A percentile compares a stretch with the other conserved stretches of the same genome.
Conservation (phyloP, 2,329 filamentous ascomycete species). For the Beauveria caledonica region DNA sequence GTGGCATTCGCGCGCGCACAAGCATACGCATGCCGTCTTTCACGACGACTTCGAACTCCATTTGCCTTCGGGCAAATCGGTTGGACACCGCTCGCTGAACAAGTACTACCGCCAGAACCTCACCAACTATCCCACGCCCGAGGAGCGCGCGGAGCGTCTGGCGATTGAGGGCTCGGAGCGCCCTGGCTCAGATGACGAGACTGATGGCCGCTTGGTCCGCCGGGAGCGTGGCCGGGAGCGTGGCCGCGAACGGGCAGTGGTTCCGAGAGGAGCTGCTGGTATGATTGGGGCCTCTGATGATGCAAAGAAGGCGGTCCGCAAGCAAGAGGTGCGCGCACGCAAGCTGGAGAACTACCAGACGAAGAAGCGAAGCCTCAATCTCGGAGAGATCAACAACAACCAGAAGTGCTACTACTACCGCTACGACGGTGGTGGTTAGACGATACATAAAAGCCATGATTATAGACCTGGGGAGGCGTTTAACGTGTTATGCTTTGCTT, state of each 20-base stretch:
- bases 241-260: conserved; percentile 44
- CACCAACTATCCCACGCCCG: conserved; percentile 68
- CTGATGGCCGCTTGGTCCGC: conserved; percentile 24
- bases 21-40: conserved; percentile 66
- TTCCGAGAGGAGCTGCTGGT: conserved; percentile 63
- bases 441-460: not conserved
- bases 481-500: conserved; percentile 1
- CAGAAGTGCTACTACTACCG: conserved; percentile 56
- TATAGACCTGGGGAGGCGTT: conserved; percentile 9
- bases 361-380: conserved; percentile 57
- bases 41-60: conserved; percentile 92
- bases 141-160: conserved; percentile 64
- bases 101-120: conserved; percentile 92
- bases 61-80: conserved; percentile 78
- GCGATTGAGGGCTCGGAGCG: conserved; percentile 42
- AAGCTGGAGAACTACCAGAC: conserved; percentile 55
- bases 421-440: conserved; percentile 36
- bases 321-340: conserved; percentile 60
- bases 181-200: conserved; percentile 28
- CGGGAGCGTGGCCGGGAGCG: conserved; percentile 28
- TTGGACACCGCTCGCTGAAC: conserved; percentile 81
- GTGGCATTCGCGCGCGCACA: conserved; percentile 76
- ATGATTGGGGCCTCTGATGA: conserved; percentile 71
- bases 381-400: conserved; percentile 67
- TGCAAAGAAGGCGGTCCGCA: conserved; percentile 61